A percentile compares a stretch with the other conserved stretches of the same genome.
These are phyloP conservation scores for Vitis hybrid DNA, from an alignment of 177 flowering plant species.

Conservation along the genomic window DNA sequence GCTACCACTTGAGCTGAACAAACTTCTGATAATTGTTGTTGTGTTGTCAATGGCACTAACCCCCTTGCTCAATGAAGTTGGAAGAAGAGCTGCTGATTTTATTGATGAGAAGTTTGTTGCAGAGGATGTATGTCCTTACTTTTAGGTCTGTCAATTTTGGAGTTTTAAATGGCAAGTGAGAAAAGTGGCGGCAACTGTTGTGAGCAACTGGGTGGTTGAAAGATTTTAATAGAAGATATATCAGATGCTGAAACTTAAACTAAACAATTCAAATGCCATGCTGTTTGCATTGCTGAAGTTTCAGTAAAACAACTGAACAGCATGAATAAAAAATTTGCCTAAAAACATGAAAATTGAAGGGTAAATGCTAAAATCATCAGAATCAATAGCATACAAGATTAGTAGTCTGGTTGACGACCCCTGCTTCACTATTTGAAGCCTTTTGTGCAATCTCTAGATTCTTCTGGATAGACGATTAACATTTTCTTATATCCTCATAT, in stretches of 20 bases:
- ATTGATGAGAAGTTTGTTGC: conserved; percentile 56
- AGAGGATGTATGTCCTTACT: conserved; percentile 48
- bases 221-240: neutral
- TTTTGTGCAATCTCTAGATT: neutral
- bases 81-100: conserved; percentile 70
- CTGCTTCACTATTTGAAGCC: neutral
- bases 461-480: neutral
- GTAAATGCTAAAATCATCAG: neutral
- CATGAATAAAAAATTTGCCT: neutral
- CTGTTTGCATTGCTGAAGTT: neutral
- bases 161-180: neutral
- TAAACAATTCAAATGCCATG: neutral
- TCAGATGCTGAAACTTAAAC: neutral
- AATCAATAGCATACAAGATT: neutral
- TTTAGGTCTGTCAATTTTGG: neutral
- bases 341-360: neutral
- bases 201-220: neutral
- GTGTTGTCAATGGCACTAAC: conserved; percentile 98
- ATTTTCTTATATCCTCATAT: no score
- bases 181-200: no score
- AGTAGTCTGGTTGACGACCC: neutral
- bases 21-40: conserved; percentile 94
- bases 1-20: conserved; percentile 96
- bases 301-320: neutral
- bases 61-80: conserved; percentile 86